Conservation (phyloP, 1,284 basidiomycete genomes). For the Leccinum solheimii region DNA sequence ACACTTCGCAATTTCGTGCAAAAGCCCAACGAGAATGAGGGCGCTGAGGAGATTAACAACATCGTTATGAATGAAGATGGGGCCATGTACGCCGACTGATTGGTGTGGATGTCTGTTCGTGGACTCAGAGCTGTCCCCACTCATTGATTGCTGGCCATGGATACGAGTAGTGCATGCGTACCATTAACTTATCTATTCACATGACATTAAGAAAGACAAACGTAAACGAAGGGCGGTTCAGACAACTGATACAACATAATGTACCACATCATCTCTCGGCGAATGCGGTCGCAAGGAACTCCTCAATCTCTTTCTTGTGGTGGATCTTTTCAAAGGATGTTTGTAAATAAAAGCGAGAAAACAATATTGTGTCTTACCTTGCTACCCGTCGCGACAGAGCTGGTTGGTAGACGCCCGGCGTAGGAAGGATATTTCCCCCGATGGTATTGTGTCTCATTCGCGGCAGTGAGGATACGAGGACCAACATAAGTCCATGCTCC, state of each 20-base stretch:
- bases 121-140: neutral
- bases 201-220: neutral
- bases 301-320: constrained; percentile 85
- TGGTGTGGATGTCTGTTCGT: neutral
- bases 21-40: constrained; percentile 25
- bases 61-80: constrained; percentile 38
- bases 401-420: constrained; percentile 85
- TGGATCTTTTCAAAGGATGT: constrained; percentile 51
- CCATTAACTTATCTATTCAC: constrained; percentile 14
- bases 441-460: constrained; percentile 86
- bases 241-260: neutral
- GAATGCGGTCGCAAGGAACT: constrained; percentile 66
- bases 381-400: constrained; percentile 88
- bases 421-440: constrained; percentile 86
- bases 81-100: constrained; percentile 32
- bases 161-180: neutral
- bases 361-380: constrained; percentile 53
- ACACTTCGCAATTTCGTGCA: constrained; percentile 50
- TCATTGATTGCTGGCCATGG: neutral
- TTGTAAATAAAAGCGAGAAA: neutral
- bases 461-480: constrained; percentile 82
- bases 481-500: constrained; percentile 93
- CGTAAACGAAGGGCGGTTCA: neutral
- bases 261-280: constrained; percentile 19
- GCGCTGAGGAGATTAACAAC: constrained; percentile 17